Evolutionary conservation across 805 yeast species (phyloP).

Genomic region (Nakazawaea populi): DNA sequence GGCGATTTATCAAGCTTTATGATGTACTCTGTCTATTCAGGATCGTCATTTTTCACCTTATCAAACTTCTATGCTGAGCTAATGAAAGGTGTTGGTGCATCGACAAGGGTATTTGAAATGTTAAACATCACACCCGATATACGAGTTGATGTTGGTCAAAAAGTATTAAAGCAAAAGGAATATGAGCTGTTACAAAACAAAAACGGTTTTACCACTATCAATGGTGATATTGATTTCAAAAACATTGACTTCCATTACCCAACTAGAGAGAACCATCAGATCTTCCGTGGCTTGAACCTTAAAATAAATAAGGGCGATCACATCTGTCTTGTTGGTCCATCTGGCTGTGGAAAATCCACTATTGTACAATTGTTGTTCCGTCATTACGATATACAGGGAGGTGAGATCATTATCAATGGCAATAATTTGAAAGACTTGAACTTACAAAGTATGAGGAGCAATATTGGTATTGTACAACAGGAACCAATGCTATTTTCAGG

Average conservation of each 20-base stretch:
- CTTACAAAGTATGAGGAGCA: conserved; percentile 64
- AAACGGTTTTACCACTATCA: conserved; percentile 18
- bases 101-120: conserved; percentile 83
- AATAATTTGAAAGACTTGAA: conserved; percentile 58
- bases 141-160: conserved; percentile 56
- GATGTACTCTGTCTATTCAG: conserved; percentile 94
- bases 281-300: conserved; percentile 58
- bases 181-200: conserved; percentile 20
- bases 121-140: conserved; percentile 73
- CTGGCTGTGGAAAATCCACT: conserved; percentile 94
- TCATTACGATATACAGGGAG: conserved; percentile 73
- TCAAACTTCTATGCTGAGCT: conserved; percentile 89
- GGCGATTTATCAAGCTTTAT: conserved; percentile 91
- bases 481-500: conserved; percentile 90
- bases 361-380: conserved; percentile 73
- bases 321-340: conserved; percentile 93
- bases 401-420: conserved; percentile 60
- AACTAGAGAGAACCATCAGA: conserved; percentile 65
- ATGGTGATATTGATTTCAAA: conserved; percentile 56
- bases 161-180: conserved; percentile 23
- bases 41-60: conserved; percentile 85
- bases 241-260: conserved; percentile 76
- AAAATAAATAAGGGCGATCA: conserved; percentile 75
- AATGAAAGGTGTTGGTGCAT: conserved; percentile 97
- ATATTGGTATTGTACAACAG: conserved; percentile 88